Base-by-base conservation (phyloP, 129 eudicot species). In the Artemisia annua region DNA sequence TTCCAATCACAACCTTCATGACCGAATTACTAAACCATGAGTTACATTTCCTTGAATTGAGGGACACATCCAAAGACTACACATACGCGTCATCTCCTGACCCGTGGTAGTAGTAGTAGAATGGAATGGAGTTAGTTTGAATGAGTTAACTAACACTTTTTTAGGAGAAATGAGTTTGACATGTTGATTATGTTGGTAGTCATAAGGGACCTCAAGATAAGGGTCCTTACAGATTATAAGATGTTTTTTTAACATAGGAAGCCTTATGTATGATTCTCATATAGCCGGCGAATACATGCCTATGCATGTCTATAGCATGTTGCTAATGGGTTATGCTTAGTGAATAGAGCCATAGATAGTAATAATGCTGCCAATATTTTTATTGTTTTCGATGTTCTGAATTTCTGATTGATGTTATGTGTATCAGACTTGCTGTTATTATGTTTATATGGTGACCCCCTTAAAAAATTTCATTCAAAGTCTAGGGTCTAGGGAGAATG, bases 401-500 rank as follows among this genome's bases (percentile, higher is more conserved):
- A 32, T 63, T 26, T 1, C 22, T 57, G 5, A 43, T 51, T 63
- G 32, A 48, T 48, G 30, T 11, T 72, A 72, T 52, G 20, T 61
- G 66, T 14, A 61, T 61, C 66, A 61, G 11, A 60, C 46, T 22
- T 26, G 46, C 19, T 11, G 65, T 16, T 61, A 61, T 61, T 61
- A 59, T 20, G 44, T 59, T 22, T 20, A 4, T 61, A 3, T 14
- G 11, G 14, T 1, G 10, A 17, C 24, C 10, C 15, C 12, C 24
- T 18, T 19, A 1, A 5, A 9, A 9, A 2, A 7, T 10, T 10
- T 35, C n/a, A 16, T 58, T 58, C 6, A 57, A 10, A 57, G 3
- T 57, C 63, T 57, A 57, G 63, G n/a, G 3, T 57, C 63, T 57
- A 57, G 63, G n/a, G 63, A 57, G 63, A 28, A 11, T 20, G 63